A percentile compares a stretch with the other conserved stretches of the same genome.
Evolutionary conservation across 2,329 filamentous ascomycete genomes (phyloP).

Genomic region (Pezizomycotina sp.): DNA sequence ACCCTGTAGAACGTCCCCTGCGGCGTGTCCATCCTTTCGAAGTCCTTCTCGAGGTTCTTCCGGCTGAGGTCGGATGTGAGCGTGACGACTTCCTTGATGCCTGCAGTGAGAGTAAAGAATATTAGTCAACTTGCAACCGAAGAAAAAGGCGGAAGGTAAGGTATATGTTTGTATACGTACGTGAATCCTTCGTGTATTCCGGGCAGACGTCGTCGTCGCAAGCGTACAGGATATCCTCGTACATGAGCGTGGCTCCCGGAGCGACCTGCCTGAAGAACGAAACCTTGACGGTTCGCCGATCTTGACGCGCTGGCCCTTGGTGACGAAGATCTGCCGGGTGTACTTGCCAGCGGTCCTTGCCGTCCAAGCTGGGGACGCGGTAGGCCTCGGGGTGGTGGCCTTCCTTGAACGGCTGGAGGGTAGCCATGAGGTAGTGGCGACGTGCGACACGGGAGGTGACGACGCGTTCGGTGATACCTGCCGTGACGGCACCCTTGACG

Average conservation of each 20-base stretch:
- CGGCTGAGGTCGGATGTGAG: conserved; percentile 90
- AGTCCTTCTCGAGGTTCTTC: conserved; percentile 98
- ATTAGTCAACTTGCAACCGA: conserved; percentile 1
- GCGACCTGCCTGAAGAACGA: conserved; percentile 97
- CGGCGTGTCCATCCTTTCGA: conserved; percentile 96
- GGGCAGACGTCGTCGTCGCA: conserved; percentile 97
- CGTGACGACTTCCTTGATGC: conserved; percentile 97
- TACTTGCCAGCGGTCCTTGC: conserved; percentile 98
- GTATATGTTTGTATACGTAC: too few species aligned
- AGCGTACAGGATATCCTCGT: conserved; percentile 93
- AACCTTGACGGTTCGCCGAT: conserved; percentile 98
- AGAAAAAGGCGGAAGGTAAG: background rate
- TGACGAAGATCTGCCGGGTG: conserved; percentile 93
- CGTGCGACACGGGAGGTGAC: conserved; percentile 93
- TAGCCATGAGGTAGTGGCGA: conserved; percentile 98
- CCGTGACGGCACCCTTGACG: conserved; percentile 93
- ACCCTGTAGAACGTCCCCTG: conserved; percentile 89
- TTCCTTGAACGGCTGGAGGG: conserved; percentile 95
- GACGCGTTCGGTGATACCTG: conserved; percentile 91
- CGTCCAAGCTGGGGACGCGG: conserved; percentile 87
- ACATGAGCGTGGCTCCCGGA: conserved; percentile 94
- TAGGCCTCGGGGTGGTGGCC: conserved; percentile 97
- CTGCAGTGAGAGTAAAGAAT: conserved; percentile 34
- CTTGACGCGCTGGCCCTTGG: conserved; percentile 97
- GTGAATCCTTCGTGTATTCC: conserved; percentile 96